phyloP scores from a whole-genome alignment of 805 yeast genomes.

The Nadsonia fulvescens region DNA sequence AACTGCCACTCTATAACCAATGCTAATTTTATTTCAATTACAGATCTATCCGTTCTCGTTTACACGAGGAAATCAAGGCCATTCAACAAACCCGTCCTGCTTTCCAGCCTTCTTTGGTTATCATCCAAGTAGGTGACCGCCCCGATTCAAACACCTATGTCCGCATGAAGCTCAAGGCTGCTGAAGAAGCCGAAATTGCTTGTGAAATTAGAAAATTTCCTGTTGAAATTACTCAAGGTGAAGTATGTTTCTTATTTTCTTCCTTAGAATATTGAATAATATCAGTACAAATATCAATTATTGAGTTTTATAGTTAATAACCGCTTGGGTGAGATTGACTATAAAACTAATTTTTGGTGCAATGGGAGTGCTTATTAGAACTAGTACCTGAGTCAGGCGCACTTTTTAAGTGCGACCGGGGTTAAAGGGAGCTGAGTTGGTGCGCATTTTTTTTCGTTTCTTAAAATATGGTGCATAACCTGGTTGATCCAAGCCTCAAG shows the following conservation, averaged over 20 bases:
- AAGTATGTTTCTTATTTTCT: conserved; percentile 19
- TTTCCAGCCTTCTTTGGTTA: conserved; percentile 65
- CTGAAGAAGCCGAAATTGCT: conserved; percentile 58
- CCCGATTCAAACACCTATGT: conserved; percentile 91
- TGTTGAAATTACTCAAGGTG: conserved; percentile 42
- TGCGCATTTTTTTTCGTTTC: too few species aligned
- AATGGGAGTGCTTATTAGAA: too few species aligned
- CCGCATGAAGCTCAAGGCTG: conserved; percentile 78
- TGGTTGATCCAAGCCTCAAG: too few species aligned
- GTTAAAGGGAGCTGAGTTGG: too few species aligned
- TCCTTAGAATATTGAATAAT: background rate
- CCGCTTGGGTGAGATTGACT: background rate
- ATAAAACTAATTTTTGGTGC: conserved; percentile 1
- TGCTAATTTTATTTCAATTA: conserved; percentile 1
- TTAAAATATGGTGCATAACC: too few species aligned
- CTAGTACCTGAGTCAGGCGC: too few species aligned
- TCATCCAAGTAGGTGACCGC: conserved; percentile 77
- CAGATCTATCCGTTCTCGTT: conserved; percentile 27
- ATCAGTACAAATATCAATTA: background rate
- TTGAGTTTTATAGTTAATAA: background rate
- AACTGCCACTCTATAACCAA: background rate
- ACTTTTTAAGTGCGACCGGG: too few species aligned
- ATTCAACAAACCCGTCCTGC: conserved; percentile 25
- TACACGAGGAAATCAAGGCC: conserved; percentile 31
- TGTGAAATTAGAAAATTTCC: conserved; percentile 50